Conservation (phyloP, 1,139 yeast species). For the Candida sp. region DNA sequence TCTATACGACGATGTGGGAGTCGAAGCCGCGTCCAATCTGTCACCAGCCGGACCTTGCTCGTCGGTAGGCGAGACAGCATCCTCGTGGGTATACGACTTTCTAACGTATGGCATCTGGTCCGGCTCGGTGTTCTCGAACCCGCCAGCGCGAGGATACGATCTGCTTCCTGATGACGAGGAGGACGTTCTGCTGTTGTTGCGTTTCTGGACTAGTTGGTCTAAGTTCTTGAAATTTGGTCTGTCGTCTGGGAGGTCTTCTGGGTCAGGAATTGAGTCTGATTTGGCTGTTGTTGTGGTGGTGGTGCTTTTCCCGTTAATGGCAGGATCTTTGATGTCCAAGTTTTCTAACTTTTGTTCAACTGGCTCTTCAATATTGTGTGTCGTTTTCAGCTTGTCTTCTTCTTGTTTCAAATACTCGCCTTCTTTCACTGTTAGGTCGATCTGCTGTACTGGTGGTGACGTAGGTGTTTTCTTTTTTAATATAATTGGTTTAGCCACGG, state of each 20-base stretch:
- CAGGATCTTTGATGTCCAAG: constrained; percentile 8
- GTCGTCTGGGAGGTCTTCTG: constrained; percentile 2
- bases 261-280: background rate
- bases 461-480: constrained; percentile 38
- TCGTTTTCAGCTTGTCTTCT: constrained; percentile 3
- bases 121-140: background rate
- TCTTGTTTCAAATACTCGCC: constrained; percentile 11
- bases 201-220: constrained; percentile 26
- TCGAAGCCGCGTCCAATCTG: background rate
- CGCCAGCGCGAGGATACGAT: background rate
- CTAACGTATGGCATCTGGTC: too few relatives aligned
- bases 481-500: constrained; percentile 37
- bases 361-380: background rate
- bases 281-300: background rate
- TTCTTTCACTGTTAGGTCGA: constrained; percentile 15
- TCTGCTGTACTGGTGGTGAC: constrained; percentile 16
- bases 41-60: background rate
- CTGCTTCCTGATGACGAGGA: constrained; percentile 4
- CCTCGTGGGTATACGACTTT: too few relatives aligned
- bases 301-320: constrained; percentile 3
- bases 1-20: background rate
- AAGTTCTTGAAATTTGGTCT: constrained; percentile 40
- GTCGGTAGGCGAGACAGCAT: too few relatives aligned
- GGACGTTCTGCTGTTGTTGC: constrained; percentile 5
- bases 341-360: constrained; percentile 8